A percentile compares a stretch with the other conserved stretches of the same genome.
Conservation (phyloP, 768 basidiomycete genomes). For the Tylopilus plumbeoviolaceoides region DNA sequence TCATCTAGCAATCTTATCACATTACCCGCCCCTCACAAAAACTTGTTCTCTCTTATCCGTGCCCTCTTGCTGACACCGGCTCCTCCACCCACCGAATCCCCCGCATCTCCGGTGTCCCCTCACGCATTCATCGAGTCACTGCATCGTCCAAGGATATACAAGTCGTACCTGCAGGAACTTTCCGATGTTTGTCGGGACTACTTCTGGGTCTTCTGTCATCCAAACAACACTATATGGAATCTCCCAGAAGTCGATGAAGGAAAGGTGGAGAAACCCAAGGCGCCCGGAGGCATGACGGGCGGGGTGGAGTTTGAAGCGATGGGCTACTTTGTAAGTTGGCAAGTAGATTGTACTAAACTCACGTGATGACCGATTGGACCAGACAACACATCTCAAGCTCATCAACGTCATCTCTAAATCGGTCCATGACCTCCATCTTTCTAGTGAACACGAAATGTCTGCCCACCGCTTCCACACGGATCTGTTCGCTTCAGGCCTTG, state of each 20-base stretch:
- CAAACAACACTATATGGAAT: constrained; percentile 88
- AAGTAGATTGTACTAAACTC: not conserved
- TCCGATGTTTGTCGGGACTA: constrained; percentile 91
- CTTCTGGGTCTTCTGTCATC: constrained; percentile 97
- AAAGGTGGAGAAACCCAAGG: constrained; percentile 83
- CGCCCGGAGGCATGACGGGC: constrained; percentile 97
- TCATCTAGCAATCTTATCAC: constrained; percentile 50
- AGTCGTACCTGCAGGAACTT: constrained; percentile 77
- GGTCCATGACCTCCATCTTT: constrained; percentile 60
- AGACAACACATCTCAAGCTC: constrained; percentile 88
- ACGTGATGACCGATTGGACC: constrained; percentile 6
- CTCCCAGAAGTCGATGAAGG: constrained; percentile 78
- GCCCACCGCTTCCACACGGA: constrained; percentile 83
- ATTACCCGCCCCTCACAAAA: constrained; percentile 71
- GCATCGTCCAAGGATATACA: constrained; percentile 70
- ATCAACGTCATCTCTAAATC: constrained; percentile 74
- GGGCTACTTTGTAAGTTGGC: constrained; percentile 78
- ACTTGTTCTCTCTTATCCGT: constrained; percentile 69
- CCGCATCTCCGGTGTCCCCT: constrained; percentile 56
- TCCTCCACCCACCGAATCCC: constrained; percentile 61
- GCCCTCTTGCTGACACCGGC: constrained; percentile 70
- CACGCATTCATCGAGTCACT: constrained; percentile 79
- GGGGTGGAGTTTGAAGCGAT: constrained; percentile 99
- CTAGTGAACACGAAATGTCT: constrained; percentile 67
- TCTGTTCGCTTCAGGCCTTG: constrained; percentile 87